These are phyloP conservation scores for Diatrype stigma DNA, from an alignment of 2,329 filamentous ascomycete genomes.

Conservation along the genomic window DNA sequence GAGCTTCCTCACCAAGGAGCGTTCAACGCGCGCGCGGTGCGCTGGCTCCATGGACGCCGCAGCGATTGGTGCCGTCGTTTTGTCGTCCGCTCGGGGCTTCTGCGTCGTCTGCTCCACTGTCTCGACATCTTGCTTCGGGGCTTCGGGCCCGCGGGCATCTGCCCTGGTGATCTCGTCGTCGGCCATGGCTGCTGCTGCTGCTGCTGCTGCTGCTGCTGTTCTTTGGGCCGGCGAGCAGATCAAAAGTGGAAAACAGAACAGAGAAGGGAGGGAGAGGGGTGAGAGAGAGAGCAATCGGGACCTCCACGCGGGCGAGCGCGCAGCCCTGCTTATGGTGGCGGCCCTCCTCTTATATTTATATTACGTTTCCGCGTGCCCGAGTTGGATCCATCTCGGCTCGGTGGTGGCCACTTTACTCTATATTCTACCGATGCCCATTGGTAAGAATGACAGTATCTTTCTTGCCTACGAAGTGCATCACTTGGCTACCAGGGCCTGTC, in stretches of 20 bases:
- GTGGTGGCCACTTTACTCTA: too few species aligned
- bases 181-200: slow-evolving; percentile 8
- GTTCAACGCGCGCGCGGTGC: slow-evolving; percentile 55
- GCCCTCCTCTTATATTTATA: background rate
- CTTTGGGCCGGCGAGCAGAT: background rate
- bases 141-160: slow-evolving; percentile 2
- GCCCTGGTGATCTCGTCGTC: slow-evolving; percentile 22
- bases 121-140: slow-evolving; percentile 16
- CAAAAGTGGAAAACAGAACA: background rate
- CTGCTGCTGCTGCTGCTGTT: background rate
- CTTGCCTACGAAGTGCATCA: too few species aligned
- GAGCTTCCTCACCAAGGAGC: slow-evolving; percentile 64
- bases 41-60: slow-evolving; percentile 34
- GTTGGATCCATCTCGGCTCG: too few species aligned
- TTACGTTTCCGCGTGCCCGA: too few species aligned
- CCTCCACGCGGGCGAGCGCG: background rate
- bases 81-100: background rate
- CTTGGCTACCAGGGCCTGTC: too few species aligned
- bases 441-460: too few species aligned
- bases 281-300: background rate
- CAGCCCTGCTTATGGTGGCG: background rate
- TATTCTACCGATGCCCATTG: too few species aligned
- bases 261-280: background rate
- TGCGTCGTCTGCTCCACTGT: slow-evolving; percentile 13
- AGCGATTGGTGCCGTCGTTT: slow-evolving; percentile 1